phyloP scores from a whole-genome alignment of 1,139 yeast genomes.

The Sugiyamaella neomexicana region DNA sequence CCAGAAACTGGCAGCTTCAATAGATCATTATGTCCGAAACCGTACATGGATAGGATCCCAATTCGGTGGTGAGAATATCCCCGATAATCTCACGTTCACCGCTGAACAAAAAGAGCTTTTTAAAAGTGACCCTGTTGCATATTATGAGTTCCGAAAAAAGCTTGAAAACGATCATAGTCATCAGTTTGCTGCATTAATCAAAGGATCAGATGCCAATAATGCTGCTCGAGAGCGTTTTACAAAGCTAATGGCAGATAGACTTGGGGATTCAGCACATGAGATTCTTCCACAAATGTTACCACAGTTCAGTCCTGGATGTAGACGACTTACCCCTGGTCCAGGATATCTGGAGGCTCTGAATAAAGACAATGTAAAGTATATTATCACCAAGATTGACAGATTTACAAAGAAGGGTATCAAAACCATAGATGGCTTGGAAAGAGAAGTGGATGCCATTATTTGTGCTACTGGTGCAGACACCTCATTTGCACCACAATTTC shows the following conservation, averaged over 20 bases:
- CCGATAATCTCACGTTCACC: conserved; percentile 18
- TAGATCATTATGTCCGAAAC: conserved; percentile 24
- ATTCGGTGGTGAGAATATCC: conserved; percentile 19
- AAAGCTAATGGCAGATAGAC: conserved; percentile 20
- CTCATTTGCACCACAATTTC: conserved; percentile 29
- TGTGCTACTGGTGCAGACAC: conserved; percentile 33
- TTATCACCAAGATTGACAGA: conserved; percentile 21
- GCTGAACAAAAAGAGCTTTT: conserved; percentile 21
- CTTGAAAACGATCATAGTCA: conserved; percentile 19
- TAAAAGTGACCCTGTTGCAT: conserved; percentile 20
- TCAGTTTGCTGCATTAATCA: conserved; percentile 19
- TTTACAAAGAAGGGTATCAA: conserved; percentile 28
- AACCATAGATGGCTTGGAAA: conserved; percentile 27
- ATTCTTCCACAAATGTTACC: conserved; percentile 25
- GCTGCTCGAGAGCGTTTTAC: conserved; percentile 13
- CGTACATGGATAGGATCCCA: conserved; percentile 27
- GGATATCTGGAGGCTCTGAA: conserved; percentile 33
- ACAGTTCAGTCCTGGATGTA: conserved; percentile 25
- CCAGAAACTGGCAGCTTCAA: conserved; percentile 21
- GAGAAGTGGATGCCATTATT: conserved; percentile 30
- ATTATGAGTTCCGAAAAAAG: conserved; percentile 21
- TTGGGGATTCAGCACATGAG: conserved; percentile 22
- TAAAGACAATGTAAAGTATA: conserved; percentile 31
- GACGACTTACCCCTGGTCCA: conserved; percentile 29
- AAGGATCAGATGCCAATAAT: conserved; percentile 21